phyloP scores from a whole-genome alignment of 2,329 filamentous ascomycete species.

The Neospermospora avenae region DNA sequence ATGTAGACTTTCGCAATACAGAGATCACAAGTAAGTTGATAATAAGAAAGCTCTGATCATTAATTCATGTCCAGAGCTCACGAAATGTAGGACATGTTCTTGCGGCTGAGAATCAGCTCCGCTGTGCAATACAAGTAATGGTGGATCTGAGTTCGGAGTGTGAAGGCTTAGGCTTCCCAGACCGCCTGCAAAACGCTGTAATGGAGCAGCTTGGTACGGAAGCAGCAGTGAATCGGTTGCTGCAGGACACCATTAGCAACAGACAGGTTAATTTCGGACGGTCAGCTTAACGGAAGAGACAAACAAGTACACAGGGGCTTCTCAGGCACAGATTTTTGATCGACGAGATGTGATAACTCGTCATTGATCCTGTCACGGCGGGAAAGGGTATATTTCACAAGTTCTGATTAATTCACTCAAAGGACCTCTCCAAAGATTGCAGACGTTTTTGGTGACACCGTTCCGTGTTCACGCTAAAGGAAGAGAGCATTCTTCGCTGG shows the following conservation, averaged over 20 bases:
- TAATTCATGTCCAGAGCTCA: background rate
- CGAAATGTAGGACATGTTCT: background rate
- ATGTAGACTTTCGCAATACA: background rate
- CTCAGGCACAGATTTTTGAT: too few species aligned
- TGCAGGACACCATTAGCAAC: constrained; percentile 3
- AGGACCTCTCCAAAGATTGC: background rate
- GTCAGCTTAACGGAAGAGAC: background rate
- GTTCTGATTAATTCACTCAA: background rate
- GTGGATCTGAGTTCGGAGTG: background rate
- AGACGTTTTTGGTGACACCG: too few species aligned
- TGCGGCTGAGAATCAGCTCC: background rate
- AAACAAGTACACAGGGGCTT: background rate
- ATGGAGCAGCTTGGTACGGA: constrained; percentile 4
- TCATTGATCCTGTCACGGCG: too few species aligned
- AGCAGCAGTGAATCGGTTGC: constrained; percentile 1
- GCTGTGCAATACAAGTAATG: background rate
- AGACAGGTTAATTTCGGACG: background rate
- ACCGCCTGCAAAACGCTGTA: background rate
- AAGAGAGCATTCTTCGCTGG: constrained; percentile 13
- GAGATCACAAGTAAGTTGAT: background rate
- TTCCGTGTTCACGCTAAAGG: background rate
- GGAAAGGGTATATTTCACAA: background rate
- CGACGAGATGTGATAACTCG: too few species aligned
- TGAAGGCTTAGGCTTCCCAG: background rate
- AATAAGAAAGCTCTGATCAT: background rate